phyloP scores from a whole-genome alignment of 495 filamentous ascomycete species.

The Aspergillus mulundensis region DNA sequence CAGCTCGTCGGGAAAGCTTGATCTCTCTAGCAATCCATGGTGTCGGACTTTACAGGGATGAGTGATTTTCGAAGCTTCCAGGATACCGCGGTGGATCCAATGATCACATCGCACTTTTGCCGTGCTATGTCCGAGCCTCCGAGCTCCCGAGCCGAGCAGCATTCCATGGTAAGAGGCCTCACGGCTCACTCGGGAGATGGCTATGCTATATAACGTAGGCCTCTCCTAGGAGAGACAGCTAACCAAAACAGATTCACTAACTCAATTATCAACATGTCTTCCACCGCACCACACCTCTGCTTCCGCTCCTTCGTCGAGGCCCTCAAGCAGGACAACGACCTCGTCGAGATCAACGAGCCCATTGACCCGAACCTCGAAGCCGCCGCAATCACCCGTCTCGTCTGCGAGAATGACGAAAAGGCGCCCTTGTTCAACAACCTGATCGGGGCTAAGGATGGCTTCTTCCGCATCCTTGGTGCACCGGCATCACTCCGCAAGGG shows the following conservation, averaged over 20 bases:
- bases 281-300: conserved; percentile 6
- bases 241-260: not conserved
- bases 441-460: conserved; percentile 27
- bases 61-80: not conserved
- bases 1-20: not conserved
- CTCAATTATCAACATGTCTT: not conserved
- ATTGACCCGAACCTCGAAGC: conserved; percentile 33
- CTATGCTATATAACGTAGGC: not conserved
- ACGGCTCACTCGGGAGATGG: not conserved
- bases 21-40: too few relatives aligned
- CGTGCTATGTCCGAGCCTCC: not conserved
- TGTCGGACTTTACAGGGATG: not conserved
- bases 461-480: conserved; percentile 38
- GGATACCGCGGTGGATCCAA: not conserved
- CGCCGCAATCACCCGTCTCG: conserved; percentile 32
- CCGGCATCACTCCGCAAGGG: conserved; percentile 25
- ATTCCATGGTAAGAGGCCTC: too few relatives aligned
- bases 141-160: not conserved
- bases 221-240: too few relatives aligned
- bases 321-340: conserved; percentile 30
- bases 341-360: conserved; percentile 28
- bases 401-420: conserved; percentile 34
- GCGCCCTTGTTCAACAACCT: conserved; percentile 39
- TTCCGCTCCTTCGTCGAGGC: conserved; percentile 33
- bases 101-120: not conserved